Conservation (phyloP, 768 basidiomycete species). For the Ramaria rubella region DNA sequence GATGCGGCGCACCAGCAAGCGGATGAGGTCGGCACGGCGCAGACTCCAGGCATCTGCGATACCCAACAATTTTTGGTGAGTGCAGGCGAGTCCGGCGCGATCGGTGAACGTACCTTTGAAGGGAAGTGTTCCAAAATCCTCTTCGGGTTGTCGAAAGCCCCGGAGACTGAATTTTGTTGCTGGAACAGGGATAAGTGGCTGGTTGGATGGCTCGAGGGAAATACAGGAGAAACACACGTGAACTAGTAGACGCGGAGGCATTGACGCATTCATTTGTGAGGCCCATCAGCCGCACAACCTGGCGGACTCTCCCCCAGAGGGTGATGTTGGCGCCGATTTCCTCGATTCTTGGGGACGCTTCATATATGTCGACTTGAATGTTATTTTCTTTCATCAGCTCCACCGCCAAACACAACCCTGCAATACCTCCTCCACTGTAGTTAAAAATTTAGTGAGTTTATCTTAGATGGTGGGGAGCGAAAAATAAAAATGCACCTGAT, state of each 20-base stretch:
- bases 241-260: background rate
- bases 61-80: background rate
- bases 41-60: conserved; percentile 6
- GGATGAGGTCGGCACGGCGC: conserved; percentile 4
- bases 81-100: background rate
- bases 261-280: conserved; percentile 16
- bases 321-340: conserved; percentile 42
- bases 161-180: background rate
- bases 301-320: conserved; percentile 24
- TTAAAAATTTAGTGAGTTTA: background rate
- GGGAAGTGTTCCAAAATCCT: conserved; percentile 7
- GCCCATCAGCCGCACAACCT: conserved; percentile 21
- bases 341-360: conserved; percentile 35
- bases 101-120: background rate
- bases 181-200: background rate
- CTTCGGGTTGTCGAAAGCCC: conserved; percentile 1
- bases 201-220: background rate
- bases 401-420: conserved; percentile 25
- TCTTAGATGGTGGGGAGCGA: background rate
- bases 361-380: conserved; percentile 26
- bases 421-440: conserved; percentile 25
- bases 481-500: background rate
- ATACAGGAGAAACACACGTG: background rate
- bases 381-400: conserved; percentile 21
- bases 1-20: background rate